A percentile compares a stretch with the other conserved stretches of the same genome.
phyloP scores from a whole-genome alignment of 371 early-diverging fungal species.

The Ordospora colligata region DNA sequence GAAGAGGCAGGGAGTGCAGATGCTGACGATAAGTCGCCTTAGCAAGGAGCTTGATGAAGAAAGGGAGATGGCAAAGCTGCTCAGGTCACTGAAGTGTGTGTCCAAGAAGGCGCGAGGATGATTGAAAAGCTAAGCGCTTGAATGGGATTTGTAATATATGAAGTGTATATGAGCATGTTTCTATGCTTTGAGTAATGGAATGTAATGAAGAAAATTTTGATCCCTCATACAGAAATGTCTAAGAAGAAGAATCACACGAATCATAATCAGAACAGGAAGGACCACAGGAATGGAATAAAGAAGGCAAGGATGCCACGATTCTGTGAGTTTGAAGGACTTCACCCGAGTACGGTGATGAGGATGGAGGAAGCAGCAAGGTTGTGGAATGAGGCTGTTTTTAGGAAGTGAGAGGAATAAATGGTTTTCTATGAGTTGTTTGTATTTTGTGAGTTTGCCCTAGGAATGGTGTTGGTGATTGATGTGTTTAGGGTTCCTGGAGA shows the following conservation, averaged over 20 bases:
- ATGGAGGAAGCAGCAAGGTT: neutral
- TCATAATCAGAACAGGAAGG: conserved; percentile 80
- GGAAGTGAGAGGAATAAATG: neutral
- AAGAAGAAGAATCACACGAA: conserved; percentile 99
- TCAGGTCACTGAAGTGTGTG: neutral
- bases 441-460: neutral
- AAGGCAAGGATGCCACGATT: conserved; percentile 39
- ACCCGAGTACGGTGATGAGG: conserved; percentile 66
- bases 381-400: neutral
- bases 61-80: conserved; percentile 11
- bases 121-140: too few species aligned
- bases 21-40: neutral
- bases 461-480: conserved; percentile 26
- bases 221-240: conserved; percentile 65
- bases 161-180: too few species aligned
- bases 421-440: neutral
- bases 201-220: conserved; percentile 38
- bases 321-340: conserved; percentile 23
- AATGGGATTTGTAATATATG: too few species aligned
- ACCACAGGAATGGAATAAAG: conserved; percentile 61
- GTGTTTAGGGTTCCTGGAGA: conserved; percentile 12
- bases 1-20: neutral
- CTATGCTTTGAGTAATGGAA: neutral
- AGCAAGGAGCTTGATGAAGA: conserved; percentile 18
- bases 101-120: neutral